Evolutionary conservation across 768 basidiomycete genomes (phyloP), one percentile per base, ranked within the genome.

Genomic region (Lentinus brumalis): DNA sequence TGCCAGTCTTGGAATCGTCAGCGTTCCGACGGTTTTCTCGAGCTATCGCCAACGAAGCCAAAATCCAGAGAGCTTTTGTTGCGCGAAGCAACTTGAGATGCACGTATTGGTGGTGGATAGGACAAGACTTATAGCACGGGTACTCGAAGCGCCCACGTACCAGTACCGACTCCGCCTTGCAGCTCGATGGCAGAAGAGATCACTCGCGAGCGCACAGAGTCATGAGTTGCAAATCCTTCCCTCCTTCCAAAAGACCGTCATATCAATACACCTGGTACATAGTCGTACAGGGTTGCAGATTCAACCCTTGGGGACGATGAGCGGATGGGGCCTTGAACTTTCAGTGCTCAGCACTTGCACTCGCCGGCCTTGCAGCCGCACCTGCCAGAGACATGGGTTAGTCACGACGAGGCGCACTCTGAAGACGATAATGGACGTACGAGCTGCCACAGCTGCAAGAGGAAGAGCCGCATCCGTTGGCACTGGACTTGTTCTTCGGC

Each of bases 401-500:
- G 2, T 14, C 14, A 41, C 21, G 14, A 45, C 1, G 14, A 7
- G 16, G 14, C 32, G 11, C n/a, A 14, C 4, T 26, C 21, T 10
- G 6, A 26, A 16, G 31, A 5, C 29, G 0, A 52, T 12, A 11
- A 12, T 7, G 10, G 3, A 53, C 60, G 21, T 38, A 62, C 61
- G 53, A 54, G 21, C 46, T 41, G 31, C 61, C 62, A 39, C 62
- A 63, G 54, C 44, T 56, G 57, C 62, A 63, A 32, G 50, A 45
- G 26, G 59, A 57, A 15, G 63, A 64, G 14, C 63, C 59, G 50
- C 62, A 63, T 26, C 31, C 46, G 41, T 40, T 44, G 52, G 46
- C 46, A 26, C 46, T 49, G 21, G 46, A 53, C 62, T 67, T 59
- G 62, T 75, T 75, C 71, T 75, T 76, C n/a, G 77, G 71, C 35